Percentiles rank a stretch among this genome's conserved stretches.
These are phyloP conservation scores for Auricularia heimuer DNA, from an alignment of 768 basidiomycete species.

Conservation along the genomic window DNA sequence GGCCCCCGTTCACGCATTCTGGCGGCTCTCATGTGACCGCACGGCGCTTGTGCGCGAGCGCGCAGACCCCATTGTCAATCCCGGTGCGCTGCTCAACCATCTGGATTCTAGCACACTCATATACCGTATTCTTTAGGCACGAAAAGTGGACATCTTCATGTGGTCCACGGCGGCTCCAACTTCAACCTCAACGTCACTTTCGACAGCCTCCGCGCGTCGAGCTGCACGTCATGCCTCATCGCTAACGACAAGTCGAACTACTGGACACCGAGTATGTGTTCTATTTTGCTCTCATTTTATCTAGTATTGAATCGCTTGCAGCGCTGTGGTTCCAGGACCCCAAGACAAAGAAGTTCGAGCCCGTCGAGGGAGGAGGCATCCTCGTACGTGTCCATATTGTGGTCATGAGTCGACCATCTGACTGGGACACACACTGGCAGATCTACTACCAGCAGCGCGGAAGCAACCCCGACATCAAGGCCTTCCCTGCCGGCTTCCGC, in stretches of 20 bases:
- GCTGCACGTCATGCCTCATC: not conserved
- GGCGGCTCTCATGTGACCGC: not conserved
- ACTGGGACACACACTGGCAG: not conserved
- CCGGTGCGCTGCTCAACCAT: not conserved
- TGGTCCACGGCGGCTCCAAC: not conserved
- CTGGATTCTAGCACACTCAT: no score
- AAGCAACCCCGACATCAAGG: not conserved
- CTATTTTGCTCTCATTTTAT: not conserved
- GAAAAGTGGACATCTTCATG: not conserved
- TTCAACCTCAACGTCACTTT: not conserved
- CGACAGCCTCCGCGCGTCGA: not conserved
- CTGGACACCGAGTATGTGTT: not conserved
- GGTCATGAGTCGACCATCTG: not conserved
- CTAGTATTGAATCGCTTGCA: not conserved
- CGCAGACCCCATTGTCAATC: not conserved
- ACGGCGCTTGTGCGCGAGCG: not conserved
- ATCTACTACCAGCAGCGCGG: conserved; percentile 8
- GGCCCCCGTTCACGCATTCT: not conserved
- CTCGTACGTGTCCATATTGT: not conserved
- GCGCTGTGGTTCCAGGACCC: conserved; percentile 1
- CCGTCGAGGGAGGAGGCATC: not conserved
- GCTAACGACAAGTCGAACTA: not conserved
- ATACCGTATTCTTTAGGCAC: not conserved
- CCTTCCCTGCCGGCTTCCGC: conserved; percentile 5
- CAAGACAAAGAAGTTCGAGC: not conserved